phyloP scores from a whole-genome alignment of 805 yeast genomes.

The Candida adriatica region DNA sequence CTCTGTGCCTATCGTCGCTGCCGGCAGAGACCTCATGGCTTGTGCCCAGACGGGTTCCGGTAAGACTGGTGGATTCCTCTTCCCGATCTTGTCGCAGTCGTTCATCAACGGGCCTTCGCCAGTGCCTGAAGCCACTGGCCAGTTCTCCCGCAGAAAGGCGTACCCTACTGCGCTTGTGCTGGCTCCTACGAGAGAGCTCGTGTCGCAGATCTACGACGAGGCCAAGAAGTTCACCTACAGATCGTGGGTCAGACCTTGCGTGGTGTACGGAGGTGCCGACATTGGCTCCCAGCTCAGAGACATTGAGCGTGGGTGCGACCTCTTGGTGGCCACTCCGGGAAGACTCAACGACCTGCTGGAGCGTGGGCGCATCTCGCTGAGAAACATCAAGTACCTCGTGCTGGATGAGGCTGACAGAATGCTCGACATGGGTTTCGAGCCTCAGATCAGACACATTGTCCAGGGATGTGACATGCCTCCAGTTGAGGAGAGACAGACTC shows the following conservation, averaged over 20 bases:
- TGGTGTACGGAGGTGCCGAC: conserved; percentile 98
- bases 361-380: conserved; percentile 87
- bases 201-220: conserved; percentile 93
- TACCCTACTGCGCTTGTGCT: conserved; percentile 90
- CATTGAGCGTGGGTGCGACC: conserved; percentile 89
- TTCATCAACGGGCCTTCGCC: conserved; percentile 82
- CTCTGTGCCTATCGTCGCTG: conserved; percentile 86
- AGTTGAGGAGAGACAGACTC: conserved; percentile 86
- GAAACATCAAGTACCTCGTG: conserved; percentile 87
- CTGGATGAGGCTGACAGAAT: conserved; percentile 99
- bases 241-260: conserved; percentile 97
- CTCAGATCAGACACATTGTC: conserved; percentile 97
- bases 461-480: conserved; percentile 98
- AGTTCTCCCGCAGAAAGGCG: conserved; percentile 67
- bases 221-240: conserved; percentile 93
- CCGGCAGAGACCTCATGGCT: conserved; percentile 90
- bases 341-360: conserved; percentile 93
- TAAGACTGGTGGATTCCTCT: conserved; percentile 98
- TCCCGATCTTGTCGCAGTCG: conserved; percentile 93
- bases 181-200: conserved; percentile 99
- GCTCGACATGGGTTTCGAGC: conserved; percentile 99
- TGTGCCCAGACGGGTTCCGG: conserved; percentile 99
- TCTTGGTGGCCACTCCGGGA: conserved; percentile 98
- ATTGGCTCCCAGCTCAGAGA: conserved; percentile 81
- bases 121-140: conserved; percentile 35